These are phyloP conservation scores for Coemansia erecta DNA, from an alignment of 192 early-diverging fungal genomes.

Conservation along the genomic window DNA sequence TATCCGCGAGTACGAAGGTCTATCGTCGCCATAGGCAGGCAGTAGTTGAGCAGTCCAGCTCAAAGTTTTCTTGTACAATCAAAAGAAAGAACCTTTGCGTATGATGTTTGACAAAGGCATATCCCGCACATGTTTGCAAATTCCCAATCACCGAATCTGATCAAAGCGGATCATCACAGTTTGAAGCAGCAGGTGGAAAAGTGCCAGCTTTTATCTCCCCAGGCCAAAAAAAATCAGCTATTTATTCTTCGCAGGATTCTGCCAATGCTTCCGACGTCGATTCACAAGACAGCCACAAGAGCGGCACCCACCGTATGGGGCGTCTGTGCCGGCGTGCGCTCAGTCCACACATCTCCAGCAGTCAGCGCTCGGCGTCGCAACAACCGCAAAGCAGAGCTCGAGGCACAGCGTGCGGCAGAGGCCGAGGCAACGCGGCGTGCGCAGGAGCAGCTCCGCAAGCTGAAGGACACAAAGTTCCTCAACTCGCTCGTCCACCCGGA, in stretches of 20 bases:
- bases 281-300: constrained; percentile 1
- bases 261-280: not conserved
- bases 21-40: not conserved
- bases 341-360: constrained; percentile 32
- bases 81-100: too few species aligned
- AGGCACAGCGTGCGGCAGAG: constrained; percentile 39
- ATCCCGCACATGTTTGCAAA: too few species aligned
- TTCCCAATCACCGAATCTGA: too few species aligned
- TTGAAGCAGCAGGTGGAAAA: too few species aligned
- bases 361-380: constrained; percentile 20
- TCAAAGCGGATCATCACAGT: too few species aligned
- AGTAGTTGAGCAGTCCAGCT: too few species aligned
- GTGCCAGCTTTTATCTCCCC: not conserved
- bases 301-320: not conserved
- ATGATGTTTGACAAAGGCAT: too few species aligned
- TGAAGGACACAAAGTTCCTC: constrained; percentile 49
- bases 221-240: not conserved
- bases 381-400: constrained; percentile 48
- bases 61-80: not conserved
- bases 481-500: constrained; percentile 46
- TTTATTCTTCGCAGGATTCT: not conserved
- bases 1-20: constrained; percentile 35
- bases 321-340: constrained; percentile 8
- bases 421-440: constrained; percentile 26
- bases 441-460: constrained; percentile 43